phyloP scores from a whole-genome alignment of 768 basidiomycete species.

The Dioszegia hungarica region DNA sequence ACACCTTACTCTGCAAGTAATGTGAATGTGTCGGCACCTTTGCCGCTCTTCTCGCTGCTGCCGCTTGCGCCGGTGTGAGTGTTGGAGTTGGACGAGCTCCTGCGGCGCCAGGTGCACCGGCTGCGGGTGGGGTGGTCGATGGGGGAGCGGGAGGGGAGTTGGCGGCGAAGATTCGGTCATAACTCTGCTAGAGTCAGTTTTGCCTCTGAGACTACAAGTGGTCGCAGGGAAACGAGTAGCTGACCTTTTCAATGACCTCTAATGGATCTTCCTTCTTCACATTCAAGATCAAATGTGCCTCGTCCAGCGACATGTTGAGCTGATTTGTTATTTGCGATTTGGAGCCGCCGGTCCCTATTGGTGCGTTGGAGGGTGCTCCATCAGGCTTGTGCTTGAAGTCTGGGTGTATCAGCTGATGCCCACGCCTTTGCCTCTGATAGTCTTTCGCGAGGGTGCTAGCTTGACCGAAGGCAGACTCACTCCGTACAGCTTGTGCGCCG shows the following conservation, averaged over 20 bases:
- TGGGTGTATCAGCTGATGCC: constrained; percentile 43
- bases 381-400: constrained; percentile 81
- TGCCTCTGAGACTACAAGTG: too few relatives aligned
- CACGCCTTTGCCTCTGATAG: not conserved
- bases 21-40: constrained; percentile 59
- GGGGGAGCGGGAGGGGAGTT: constrained; percentile 67
- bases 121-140: constrained; percentile 51
- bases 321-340: constrained; percentile 76
- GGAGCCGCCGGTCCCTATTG: constrained; percentile 60
- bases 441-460: not conserved
- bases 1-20: constrained; percentile 96
- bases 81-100: not conserved
- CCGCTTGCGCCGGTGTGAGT: not conserved
- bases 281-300: constrained; percentile 89
- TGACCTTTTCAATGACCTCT: constrained; percentile 69
- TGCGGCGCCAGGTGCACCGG: constrained; percentile 1
- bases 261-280: constrained; percentile 66
- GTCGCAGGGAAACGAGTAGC: too few relatives aligned
- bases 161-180: constrained; percentile 85
- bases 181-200: constrained; percentile 59
- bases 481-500: constrained; percentile 84
- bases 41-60: constrained; percentile 10
- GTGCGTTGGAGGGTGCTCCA: constrained; percentile 64
- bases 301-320: constrained; percentile 89
- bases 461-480: constrained; percentile 54